Conservation (phyloP, 2,329 filamentous ascomycete species). For the Tolypocladium ophioglossoides region DNA sequence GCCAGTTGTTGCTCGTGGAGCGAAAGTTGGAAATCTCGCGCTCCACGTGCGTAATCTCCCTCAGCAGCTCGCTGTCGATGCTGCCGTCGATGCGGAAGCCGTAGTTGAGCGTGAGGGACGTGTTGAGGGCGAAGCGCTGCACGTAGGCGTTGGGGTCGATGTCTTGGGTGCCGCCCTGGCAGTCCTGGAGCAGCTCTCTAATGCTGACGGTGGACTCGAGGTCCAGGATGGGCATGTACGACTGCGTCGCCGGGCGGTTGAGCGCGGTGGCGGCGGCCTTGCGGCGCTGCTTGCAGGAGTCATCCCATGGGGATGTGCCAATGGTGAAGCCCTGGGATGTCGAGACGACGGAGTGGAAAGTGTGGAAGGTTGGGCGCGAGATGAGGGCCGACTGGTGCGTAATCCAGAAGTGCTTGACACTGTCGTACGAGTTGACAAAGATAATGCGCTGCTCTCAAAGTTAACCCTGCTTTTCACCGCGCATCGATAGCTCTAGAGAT, state of each 20-base stretch:
- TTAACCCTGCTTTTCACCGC: not conserved
- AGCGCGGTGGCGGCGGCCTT: slow-evolving; percentile 72
- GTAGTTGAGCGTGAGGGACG: slow-evolving; percentile 68
- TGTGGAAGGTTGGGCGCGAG: slow-evolving; percentile 68
- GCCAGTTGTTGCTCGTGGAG: slow-evolving; percentile 73
- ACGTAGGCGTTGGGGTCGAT: slow-evolving; percentile 65
- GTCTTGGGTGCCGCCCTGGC: slow-evolving; percentile 48
- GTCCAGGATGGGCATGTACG: slow-evolving; percentile 75
- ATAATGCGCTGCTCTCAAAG: slow-evolving; percentile 45
- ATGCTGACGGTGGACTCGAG: slow-evolving; percentile 64
- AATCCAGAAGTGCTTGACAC: slow-evolving; percentile 66
- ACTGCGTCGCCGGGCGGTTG: slow-evolving; percentile 64
- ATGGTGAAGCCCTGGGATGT: slow-evolving; percentile 72
- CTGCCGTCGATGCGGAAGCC: slow-evolving; percentile 65
- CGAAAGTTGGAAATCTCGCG: slow-evolving; percentile 65
- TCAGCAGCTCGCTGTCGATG: slow-evolving; percentile 54
- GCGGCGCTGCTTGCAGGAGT: slow-evolving; percentile 64
- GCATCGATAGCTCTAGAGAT: too few relatives aligned
- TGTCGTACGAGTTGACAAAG: slow-evolving; percentile 69
- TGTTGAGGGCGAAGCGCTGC: slow-evolving; percentile 67
- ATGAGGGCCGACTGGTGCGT: slow-evolving; percentile 69
- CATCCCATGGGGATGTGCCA: slow-evolving; percentile 75
- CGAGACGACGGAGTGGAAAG: slow-evolving; percentile 71
- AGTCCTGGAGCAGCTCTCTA: slow-evolving; percentile 58
- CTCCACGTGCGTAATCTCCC: slow-evolving; percentile 68